Evolutionary conservation across 805 yeast genomes (phyloP), one percentile per base, ranked within the genome.

Genomic region (Debaryomyces castellii): DNA sequence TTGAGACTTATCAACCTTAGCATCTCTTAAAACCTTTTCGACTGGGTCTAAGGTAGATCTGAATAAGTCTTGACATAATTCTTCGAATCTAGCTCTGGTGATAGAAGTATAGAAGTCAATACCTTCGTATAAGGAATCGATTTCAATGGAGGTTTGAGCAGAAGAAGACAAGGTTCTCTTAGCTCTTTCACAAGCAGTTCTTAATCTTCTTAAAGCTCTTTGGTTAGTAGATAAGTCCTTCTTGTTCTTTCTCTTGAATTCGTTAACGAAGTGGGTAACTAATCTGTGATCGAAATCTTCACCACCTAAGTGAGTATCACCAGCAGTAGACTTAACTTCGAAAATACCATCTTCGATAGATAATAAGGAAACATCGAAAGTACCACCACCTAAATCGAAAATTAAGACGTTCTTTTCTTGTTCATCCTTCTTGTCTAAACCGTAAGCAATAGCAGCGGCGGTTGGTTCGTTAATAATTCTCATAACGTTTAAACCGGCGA

Each of bases 331-430:
- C 81, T 89, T 89, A 64, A 89, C 97, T 67, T 90, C 90, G 80
- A 89, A 89, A 66, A 89, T 89, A 84, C 97, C 97, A 64, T 92
- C 96, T 70, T 90, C 92, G 69, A 89, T 89, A 69, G 87, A 82
- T 63, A 89, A 80, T 59, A 89, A 78, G 43, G 96, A 90, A 53
- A 90, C 97, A 89, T 89, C 97, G 76, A 89, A 89, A 64, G 97
- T 89, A 80, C 97, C 97, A 76, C 97, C 97, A 82, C 97, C 97
- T 66, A 89, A 80, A 75, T 89, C 97, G 80, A 89, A 89, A 63
- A 89, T 89, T 66, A 89, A 79, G 52, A 89, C 92, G 73, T 87
- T 84, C 67, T 74, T 71, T 64, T 71, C 77, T 66, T 72, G 72
- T 62, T 73, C 77, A 46, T 73, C 67, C 58, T 68, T 68, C 66